Conservation (phyloP, 441 rosid species). For the Daphne laureola region DNA sequence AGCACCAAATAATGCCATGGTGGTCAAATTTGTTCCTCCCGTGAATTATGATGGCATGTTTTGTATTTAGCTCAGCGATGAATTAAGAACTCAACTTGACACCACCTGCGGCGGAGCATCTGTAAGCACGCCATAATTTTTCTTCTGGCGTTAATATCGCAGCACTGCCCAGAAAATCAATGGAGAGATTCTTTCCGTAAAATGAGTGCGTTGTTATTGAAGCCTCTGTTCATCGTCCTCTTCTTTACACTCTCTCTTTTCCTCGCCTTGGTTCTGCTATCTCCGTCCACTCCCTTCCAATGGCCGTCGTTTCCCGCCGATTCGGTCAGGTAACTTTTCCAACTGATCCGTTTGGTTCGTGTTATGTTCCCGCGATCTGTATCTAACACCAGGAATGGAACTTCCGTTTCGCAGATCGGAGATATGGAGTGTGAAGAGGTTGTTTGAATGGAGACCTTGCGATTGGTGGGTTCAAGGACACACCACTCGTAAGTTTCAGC, state of each 20-base stretch:
- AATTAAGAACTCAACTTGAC: too few relatives aligned
- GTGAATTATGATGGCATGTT: too few relatives aligned
- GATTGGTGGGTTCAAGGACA: slow-evolving; percentile 82
- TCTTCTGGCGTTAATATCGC: too few relatives aligned
- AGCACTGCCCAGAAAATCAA: too few relatives aligned
- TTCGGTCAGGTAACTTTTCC: slow-evolving; percentile 20
- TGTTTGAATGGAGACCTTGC: slow-evolving; percentile 86
- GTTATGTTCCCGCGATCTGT: slow-evolving; percentile 1
- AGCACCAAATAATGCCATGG: too few relatives aligned
- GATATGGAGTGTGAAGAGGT: slow-evolving; percentile 76
- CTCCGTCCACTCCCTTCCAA: slow-evolving; percentile 25
- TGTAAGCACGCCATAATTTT: neutral
- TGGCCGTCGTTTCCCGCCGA: slow-evolving; percentile 17
- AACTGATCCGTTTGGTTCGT: neutral
- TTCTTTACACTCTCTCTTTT: slow-evolving; percentile 46
- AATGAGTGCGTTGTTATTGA: slow-evolving; percentile 45
- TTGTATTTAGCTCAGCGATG: too few relatives aligned
- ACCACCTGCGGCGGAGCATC: too few relatives aligned
- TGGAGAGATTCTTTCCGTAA: slow-evolving; percentile 4
- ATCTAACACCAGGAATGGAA: neutral
- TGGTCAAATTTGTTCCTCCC: too few relatives aligned
- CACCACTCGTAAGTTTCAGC: slow-evolving; percentile 36
- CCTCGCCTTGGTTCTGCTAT: slow-evolving; percentile 43
- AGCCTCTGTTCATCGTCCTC: slow-evolving; percentile 44
- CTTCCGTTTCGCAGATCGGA: slow-evolving; percentile 21